These are phyloP conservation scores for Nasturtium officinale DNA, from an alignment of 345 rosid species.

Conservation along the genomic window DNA sequence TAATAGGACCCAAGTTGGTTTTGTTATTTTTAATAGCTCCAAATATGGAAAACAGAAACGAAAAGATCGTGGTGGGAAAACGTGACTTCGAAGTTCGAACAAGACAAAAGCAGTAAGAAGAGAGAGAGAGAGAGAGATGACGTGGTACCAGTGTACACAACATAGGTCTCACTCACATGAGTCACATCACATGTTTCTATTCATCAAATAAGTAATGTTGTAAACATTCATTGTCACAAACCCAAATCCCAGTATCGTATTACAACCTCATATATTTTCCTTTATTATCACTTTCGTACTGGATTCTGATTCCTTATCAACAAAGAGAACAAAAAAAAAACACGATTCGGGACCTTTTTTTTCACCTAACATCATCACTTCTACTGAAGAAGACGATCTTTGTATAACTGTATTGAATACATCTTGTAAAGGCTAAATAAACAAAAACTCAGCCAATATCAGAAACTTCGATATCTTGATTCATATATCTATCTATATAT, in stretches of 20 bases:
- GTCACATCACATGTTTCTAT: slow-evolving; percentile 34
- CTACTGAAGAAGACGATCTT: not conserved
- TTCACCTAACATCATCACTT: not conserved
- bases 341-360: not conserved
- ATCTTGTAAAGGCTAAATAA: slow-evolving; percentile 9
- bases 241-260: slow-evolving; percentile 11
- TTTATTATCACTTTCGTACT: slow-evolving; percentile 14
- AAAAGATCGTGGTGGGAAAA: slow-evolving; percentile 33
- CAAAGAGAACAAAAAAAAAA: not conserved
- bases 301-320: slow-evolving; percentile 23
- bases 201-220: slow-evolving; percentile 15
- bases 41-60: slow-evolving; percentile 30
- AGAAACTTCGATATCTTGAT: slow-evolving; percentile 11
- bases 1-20: slow-evolving; percentile 18
- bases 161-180: slow-evolving; percentile 27
- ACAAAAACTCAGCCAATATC: slow-evolving; percentile 12
- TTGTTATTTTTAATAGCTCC: slow-evolving; percentile 37
- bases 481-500: slow-evolving; percentile 27
- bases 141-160: slow-evolving; percentile 38
- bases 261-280: not conserved
- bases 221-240: slow-evolving; percentile 24
- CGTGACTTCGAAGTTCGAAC: slow-evolving; percentile 24
- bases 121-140: slow-evolving; percentile 23
- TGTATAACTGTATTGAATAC: not conserved
- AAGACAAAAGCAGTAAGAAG: slow-evolving; percentile 15